A percentile compares a stretch with the other conserved stretches of the same genome.
Conservation (phyloP, 179 eudicot genomes). For the Beta lomatogona region DNA sequence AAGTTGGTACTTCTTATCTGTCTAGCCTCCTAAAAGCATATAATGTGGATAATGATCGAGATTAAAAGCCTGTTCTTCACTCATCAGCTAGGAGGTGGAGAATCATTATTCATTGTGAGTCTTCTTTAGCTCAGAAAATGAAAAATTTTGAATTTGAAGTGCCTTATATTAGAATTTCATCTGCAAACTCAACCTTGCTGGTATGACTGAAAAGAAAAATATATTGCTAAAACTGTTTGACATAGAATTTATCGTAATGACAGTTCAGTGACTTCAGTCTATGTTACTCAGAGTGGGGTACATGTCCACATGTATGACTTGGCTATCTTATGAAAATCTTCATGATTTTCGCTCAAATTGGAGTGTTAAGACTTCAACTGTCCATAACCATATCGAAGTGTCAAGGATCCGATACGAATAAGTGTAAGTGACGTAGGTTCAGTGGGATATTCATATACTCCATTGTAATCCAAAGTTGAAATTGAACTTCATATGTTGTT, state of each 20-base stretch:
- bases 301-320: too few species aligned
- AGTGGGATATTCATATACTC: neutral
- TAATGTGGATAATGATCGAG: neutral
- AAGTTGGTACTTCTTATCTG: neutral
- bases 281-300: too few species aligned
- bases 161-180: conserved; percentile 1
- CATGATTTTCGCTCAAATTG: too few species aligned
- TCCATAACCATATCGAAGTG: too few species aligned
- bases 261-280: too few species aligned
- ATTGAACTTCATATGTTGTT: neutral
- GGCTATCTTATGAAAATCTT: too few species aligned
- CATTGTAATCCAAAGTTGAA: neutral
- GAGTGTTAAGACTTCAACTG: too few species aligned
- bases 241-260: neutral
- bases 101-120: conserved; percentile 4
- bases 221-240: too few species aligned
- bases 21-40: neutral
- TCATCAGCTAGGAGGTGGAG: neutral
- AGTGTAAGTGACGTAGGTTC: neutral
- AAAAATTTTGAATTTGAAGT: conserved; percentile 2
- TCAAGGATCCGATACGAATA: too few species aligned
- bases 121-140: neutral
- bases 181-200: neutral
- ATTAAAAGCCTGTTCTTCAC: conserved; percentile 3
- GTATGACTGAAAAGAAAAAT: neutral